phyloP scores from a whole-genome alignment of 176 grass and related monocot genomes.

The Triticum dicoccoides region DNA sequence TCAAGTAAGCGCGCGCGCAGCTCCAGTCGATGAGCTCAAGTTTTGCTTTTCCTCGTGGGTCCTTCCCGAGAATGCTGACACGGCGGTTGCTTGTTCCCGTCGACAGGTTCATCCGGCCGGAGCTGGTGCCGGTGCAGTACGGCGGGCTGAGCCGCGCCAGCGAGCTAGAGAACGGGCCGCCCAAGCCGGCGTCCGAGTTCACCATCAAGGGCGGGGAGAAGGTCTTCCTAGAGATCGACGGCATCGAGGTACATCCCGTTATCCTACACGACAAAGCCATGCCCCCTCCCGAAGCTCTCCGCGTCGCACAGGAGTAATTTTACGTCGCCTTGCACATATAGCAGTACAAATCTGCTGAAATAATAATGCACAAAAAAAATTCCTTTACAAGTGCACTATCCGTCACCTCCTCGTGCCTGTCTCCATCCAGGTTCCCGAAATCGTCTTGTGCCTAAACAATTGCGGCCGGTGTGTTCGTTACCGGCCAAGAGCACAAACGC shows the following conservation, averaged over 20 bases:
- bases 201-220: constrained; percentile 91
- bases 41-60: not conserved
- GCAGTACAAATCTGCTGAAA: too few species aligned
- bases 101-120: constrained; percentile 80
- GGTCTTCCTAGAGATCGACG: constrained; percentile 96
- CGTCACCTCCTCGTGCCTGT: not conserved
- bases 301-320: not conserved
- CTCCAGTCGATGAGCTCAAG: not conserved
- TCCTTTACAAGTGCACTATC: not conserved
- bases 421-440: not conserved
- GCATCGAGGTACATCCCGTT: constrained; percentile 72
- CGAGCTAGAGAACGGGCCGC: constrained; percentile 83
- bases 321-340: not conserved
- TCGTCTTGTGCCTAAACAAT: not conserved
- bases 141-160: constrained; percentile 77
- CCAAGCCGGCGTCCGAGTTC: constrained; percentile 97
- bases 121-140: constrained; percentile 89
- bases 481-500: constrained; percentile 11
- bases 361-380: too few species aligned
- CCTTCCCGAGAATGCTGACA: not conserved
- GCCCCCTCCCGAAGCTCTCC: not conserved
- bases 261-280: not conserved
- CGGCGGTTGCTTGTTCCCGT: not conserved
- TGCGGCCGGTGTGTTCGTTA: not conserved
- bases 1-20: constrained; percentile 43